Base-by-base conservation (phyloP, 176 grass and related monocot species). In the Triticum aestivum region DNA sequence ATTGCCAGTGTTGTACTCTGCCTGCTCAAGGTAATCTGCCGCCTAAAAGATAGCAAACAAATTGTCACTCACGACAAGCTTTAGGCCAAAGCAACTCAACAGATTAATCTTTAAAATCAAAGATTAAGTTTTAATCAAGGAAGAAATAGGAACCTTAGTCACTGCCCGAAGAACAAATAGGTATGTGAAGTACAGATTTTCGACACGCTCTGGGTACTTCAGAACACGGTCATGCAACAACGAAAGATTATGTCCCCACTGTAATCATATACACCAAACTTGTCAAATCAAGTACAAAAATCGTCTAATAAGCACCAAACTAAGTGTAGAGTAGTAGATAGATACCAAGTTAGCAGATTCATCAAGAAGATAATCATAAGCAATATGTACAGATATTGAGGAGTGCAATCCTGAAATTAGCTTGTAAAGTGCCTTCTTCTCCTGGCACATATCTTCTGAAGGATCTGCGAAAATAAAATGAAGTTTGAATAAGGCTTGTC, bases 341-440 rank as follows among this genome's bases (percentile, higher is more conserved):
- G 15, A 70, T 92, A 99, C 97, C 87, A 77, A 75, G 68, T 93
- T 92, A 68, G 87, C 77, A 81, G 90, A 83, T 85, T 90, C 38
- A 11, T 91, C 87, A 32, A 97, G 61, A 75, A 92, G 92, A 91
- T 94, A 99, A 79, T 93, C 92, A 81, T 91, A 96, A 79, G 97
- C 94, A 92, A 99, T 99, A 67, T 99, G 97, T 76, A 97, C 92
- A 83, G 97, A 94, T 89, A 99, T 99, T 75, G 94, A 99, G 7
- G 97, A 96, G 90, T 99, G 97, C 79, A 99, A 45, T 56, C 97
- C 94, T 32, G 97, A 97, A 85, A 99, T 99, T 61, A 99, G 87
- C 87, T 99, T 97, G 87, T 93, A 97, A 73, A 99, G 37, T 9
- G 89, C 90, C 86, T 94, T 97, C 85, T 93, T 94, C 92, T 97